Base-by-base conservation (phyloP, 192 early-diverging fungal genomes). In the Podila epicladia region DNA sequence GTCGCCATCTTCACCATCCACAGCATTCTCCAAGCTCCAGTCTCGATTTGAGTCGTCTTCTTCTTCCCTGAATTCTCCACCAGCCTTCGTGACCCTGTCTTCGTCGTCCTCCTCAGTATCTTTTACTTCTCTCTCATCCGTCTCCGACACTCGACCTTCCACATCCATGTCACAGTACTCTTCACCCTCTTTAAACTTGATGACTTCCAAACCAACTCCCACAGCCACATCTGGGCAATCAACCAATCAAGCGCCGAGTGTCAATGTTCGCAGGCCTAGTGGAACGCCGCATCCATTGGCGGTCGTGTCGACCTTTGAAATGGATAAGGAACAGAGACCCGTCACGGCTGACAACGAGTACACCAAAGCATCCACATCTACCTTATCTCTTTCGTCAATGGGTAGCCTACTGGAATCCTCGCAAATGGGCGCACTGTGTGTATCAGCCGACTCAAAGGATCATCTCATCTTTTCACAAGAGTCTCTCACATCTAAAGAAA, bases 261-360 rank as follows among this genome's bases (percentile, higher is more conserved):
- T 45, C 41, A 45, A 45, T 2, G 41, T 65, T 28, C 57, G 65
- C 7, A 72, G 64, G 31, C 0, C 76, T 22, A 29, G 24, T 11
- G 64, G 57, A 19, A 22, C 58, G 0, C 76, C 67, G 22, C 76
- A 79, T 50, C 76, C 76, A 26, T 33, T 79, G 9, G 76, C 76
- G 4, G 69, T 31, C 1, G 76, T 79, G 6, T 79, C 76, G 11
- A 79, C 70, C 26, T 64, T 79, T 35, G 70, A 69, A 3, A 31
- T 70, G 20, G 65, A 68, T 50, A 60, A 17, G 11, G 66, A 63
- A 28, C 41, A 45, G 15, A 45, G 41, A 45, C 1, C 41, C 11
- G 3, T 45, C 41, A 12, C 2, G 13, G 3, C 11, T 17, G 41
- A 45, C 11, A 45, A 45, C 41, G 41, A 45, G 13, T 45, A 45